phyloP scores from a whole-genome alignment of 345 rosid species.

The Litchi chinensis region DNA sequence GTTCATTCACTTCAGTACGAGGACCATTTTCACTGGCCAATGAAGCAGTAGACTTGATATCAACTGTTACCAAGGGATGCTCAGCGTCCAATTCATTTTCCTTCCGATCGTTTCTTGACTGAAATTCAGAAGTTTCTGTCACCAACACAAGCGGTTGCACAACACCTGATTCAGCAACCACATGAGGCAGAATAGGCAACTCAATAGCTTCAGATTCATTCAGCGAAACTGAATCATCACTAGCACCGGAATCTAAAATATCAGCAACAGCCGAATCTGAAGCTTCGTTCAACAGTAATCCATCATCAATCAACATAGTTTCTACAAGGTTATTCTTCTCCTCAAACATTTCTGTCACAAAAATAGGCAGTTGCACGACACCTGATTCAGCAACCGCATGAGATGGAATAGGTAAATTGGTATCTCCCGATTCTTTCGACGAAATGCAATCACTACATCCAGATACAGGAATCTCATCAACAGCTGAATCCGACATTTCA shows the following conservation, averaged over 20 bases:
- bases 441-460: constrained; percentile 13
- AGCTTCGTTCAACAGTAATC: constrained; percentile 24
- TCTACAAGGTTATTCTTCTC: constrained; percentile 35
- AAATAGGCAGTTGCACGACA: constrained; percentile 37
- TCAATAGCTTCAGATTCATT: constrained; percentile 35
- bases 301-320: constrained; percentile 22
- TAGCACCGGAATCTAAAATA: constrained; percentile 26
- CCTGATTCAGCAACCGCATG: constrained; percentile 33
- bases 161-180: constrained; percentile 35
- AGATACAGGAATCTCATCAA: constrained; percentile 31
- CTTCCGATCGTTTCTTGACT: constrained; percentile 26
- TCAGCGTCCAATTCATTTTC: constrained; percentile 30
- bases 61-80: constrained; percentile 24
- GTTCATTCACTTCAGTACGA: constrained; percentile 25
- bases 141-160: constrained; percentile 39
- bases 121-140: constrained; percentile 32
- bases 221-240: constrained; percentile 18
- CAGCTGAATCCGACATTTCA: constrained; percentile 23
- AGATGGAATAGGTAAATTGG: constrained; percentile 25
- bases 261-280: constrained; percentile 26
- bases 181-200: constrained; percentile 24
- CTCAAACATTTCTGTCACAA: constrained; percentile 28
- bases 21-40: constrained; percentile 31
- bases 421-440: constrained; percentile 35
- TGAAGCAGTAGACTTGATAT: constrained; percentile 31